These are phyloP conservation scores for Opeltia flavorubescens DNA, from an alignment of 495 filamentous ascomycete species.

Conservation along the genomic window DNA sequence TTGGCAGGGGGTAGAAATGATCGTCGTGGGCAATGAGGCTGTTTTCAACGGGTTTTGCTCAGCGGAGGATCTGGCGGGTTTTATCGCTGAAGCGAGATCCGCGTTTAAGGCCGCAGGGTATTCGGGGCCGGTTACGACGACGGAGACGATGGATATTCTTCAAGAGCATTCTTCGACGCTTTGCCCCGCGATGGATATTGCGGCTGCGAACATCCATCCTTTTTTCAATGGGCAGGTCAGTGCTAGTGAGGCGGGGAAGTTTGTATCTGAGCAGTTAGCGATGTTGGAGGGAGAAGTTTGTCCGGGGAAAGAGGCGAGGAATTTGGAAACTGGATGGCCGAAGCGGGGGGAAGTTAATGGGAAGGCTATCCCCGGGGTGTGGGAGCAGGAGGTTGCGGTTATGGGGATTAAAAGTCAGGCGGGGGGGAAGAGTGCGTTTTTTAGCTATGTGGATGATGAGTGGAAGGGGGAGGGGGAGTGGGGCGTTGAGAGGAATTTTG, in stretches of 20 bases:
- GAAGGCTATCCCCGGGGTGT: conserved; percentile 46
- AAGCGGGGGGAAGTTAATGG: conserved; percentile 54
- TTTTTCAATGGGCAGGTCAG: conserved; percentile 68
- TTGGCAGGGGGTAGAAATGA: conserved; percentile 61
- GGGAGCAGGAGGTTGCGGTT: conserved; percentile 61
- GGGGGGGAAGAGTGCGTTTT: conserved; percentile 32
- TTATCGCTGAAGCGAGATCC: conserved; percentile 40
- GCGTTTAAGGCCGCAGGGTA: conserved; percentile 47
- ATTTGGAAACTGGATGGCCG: conserved; percentile 91
- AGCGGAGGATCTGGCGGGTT: conserved; percentile 45
- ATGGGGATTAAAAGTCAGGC: conserved; percentile 42
- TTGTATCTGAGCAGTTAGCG: conserved; percentile 52
- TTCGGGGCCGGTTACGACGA: conserved; percentile 63
- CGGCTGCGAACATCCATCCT: conserved; percentile 77
- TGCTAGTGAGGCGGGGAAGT: conserved; percentile 54
- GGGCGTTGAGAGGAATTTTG: conserved; percentile 71
- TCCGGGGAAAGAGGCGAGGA: conserved; percentile 41
- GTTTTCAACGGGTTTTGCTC: conserved; percentile 54
- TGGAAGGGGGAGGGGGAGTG: conserved; percentile 67
- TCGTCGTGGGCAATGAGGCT: conserved; percentile 85
- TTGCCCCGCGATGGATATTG: conserved; percentile 61
- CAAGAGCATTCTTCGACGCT: conserved; percentile 40
- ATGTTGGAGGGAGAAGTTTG: conserved; percentile 54
- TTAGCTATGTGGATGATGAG: conserved; percentile 62
- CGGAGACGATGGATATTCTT: conserved; percentile 68